Percentiles rank a stretch among this genome's conserved stretches.
Evolutionary conservation across 2,329 filamentous ascomycete species (phyloP).

Genomic region (Colletotrichum sp.): DNA sequence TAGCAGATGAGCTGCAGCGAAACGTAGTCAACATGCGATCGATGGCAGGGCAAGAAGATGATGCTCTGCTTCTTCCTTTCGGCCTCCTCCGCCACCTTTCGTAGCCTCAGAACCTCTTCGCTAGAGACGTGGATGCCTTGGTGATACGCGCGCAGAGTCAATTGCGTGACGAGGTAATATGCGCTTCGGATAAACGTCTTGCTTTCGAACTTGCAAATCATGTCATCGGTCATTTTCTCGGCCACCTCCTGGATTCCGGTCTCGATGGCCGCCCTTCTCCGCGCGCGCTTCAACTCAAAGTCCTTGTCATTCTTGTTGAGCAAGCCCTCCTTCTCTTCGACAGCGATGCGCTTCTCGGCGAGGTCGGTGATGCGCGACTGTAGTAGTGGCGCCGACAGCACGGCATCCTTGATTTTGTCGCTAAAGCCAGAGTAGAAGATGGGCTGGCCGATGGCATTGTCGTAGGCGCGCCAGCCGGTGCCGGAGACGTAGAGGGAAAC

Average conservation of each 20-base stretch:
- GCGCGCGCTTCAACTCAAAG: slow-evolving; percentile 55
- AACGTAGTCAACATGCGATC: slow-evolving; percentile 96
- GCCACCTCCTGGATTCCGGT: slow-evolving; percentile 78
- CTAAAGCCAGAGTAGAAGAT: slow-evolving; percentile 93
- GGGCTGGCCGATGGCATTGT: slow-evolving; percentile 86
- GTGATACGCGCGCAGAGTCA: slow-evolving; percentile 91
- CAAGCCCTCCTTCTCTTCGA: slow-evolving; percentile 79
- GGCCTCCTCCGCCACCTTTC: slow-evolving; percentile 82
- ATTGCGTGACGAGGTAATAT: slow-evolving; percentile 87
- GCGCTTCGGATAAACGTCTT: slow-evolving; percentile 90
- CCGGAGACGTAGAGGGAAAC: slow-evolving; percentile 92
- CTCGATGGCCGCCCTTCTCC: slow-evolving; percentile 69
- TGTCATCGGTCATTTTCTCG: slow-evolving; percentile 85
- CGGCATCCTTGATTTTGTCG: slow-evolving; percentile 82
- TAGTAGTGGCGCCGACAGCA: slow-evolving; percentile 78
- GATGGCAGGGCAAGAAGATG: slow-evolving; percentile 92
- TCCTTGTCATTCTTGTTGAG: slow-evolving; percentile 62
- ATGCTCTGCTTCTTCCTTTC: slow-evolving; percentile 91
- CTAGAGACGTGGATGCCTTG: slow-evolving; percentile 97
- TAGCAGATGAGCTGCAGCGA: slow-evolving; percentile 96
- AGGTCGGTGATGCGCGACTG: slow-evolving; percentile 77
- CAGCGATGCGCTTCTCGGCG: slow-evolving; percentile 73
- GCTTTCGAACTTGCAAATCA: slow-evolving; percentile 99
- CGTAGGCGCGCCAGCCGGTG: slow-evolving; percentile 94
- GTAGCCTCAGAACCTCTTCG: slow-evolving; percentile 85